These are phyloP conservation scores for Eimeria sp. DNA, from an alignment of 169 alveolate species.

Conservation along the genomic window DNA sequence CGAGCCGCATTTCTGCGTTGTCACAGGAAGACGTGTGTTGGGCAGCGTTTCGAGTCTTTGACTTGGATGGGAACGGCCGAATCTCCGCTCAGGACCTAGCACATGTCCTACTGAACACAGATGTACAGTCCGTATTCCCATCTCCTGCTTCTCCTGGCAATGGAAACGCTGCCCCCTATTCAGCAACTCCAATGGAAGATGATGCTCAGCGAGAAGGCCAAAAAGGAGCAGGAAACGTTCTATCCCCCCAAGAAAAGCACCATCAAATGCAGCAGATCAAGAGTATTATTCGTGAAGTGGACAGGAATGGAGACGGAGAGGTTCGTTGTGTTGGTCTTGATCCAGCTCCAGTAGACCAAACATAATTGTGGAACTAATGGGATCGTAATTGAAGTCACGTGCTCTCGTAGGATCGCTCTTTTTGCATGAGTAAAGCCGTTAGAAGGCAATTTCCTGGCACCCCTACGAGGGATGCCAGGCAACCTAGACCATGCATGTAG, in stretches of 20 bases:
- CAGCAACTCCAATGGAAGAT: not conserved
- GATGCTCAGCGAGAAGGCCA: not conserved
- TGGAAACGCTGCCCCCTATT: not conserved
- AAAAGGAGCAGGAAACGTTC: not conserved
- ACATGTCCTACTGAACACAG: slow-evolving; percentile 79
- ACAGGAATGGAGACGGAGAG: slow-evolving; percentile 89
- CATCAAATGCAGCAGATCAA: slow-evolving; percentile 74
- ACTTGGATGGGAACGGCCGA: slow-evolving; percentile 95
- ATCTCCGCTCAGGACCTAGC: slow-evolving; percentile 92
- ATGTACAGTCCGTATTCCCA: slow-evolving; percentile 70
- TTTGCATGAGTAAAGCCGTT: not conserved
- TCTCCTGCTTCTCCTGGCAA: slow-evolving; percentile 27
- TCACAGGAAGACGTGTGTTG: slow-evolving; percentile 84
- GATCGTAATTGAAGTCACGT: not conserved
- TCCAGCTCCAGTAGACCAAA: not conserved
- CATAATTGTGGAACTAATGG: not conserved
- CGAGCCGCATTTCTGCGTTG: not conserved
- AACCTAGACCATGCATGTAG: not conserved
- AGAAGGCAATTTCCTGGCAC: not conserved
- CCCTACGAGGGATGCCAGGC: not conserved
- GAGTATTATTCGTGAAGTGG: slow-evolving; percentile 86
- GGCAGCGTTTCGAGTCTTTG: slow-evolving; percentile 96
- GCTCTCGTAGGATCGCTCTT: not conserved
- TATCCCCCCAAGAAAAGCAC: slow-evolving; percentile 28
- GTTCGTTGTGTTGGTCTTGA: slow-evolving; percentile 60